These are phyloP conservation scores for Rutstroemia sp. DNA, from an alignment of 2,329 filamentous ascomycete species.

Conservation along the genomic window DNA sequence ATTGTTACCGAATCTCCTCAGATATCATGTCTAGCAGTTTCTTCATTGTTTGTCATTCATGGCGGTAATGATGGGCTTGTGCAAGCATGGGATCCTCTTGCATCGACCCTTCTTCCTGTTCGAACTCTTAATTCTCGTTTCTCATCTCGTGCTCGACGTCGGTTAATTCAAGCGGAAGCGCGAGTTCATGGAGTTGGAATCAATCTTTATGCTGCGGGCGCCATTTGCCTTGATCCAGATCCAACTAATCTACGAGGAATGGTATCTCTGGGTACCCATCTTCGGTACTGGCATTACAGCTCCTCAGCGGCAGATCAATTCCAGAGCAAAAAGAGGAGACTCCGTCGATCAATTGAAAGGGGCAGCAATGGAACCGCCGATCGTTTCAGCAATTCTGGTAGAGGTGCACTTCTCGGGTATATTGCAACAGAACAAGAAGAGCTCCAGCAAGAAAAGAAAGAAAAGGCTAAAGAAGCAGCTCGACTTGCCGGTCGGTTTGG, in stretches of 20 bases:
- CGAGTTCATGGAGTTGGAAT: constrained; percentile 61
- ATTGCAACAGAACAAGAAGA: constrained; percentile 83
- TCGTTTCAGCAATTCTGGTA: constrained; percentile 52
- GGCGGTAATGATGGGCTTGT: constrained; percentile 92
- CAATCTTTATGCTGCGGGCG: constrained; percentile 74
- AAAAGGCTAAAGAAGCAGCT: constrained; percentile 58
- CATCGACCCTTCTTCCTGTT: constrained; percentile 69
- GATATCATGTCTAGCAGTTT: constrained; percentile 74
- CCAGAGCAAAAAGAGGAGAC: constrained; percentile 69
- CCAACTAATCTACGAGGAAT: constrained; percentile 78
- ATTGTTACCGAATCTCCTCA: constrained; percentile 88
- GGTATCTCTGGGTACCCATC: constrained; percentile 75
- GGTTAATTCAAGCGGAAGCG: constrained; percentile 59
- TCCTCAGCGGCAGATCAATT: constrained; percentile 68
- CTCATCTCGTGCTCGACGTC: constrained; percentile 72
- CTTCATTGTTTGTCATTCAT: constrained; percentile 81
- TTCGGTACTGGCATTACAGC: constrained; percentile 92
- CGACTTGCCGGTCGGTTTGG: constrained; percentile 76
- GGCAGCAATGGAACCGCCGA: constrained; percentile 51
- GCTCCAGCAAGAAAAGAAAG: constrained; percentile 64
- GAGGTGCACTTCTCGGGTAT: constrained; percentile 68
- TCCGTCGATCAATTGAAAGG: constrained; percentile 55
- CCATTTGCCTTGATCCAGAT: constrained; percentile 81
- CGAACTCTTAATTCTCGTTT: constrained; percentile 83
- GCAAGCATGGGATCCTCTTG: constrained; percentile 94